phyloP scores from a whole-genome alignment of 2,329 filamentous ascomycete genomes.

The Dothideomycetes sp. region DNA sequence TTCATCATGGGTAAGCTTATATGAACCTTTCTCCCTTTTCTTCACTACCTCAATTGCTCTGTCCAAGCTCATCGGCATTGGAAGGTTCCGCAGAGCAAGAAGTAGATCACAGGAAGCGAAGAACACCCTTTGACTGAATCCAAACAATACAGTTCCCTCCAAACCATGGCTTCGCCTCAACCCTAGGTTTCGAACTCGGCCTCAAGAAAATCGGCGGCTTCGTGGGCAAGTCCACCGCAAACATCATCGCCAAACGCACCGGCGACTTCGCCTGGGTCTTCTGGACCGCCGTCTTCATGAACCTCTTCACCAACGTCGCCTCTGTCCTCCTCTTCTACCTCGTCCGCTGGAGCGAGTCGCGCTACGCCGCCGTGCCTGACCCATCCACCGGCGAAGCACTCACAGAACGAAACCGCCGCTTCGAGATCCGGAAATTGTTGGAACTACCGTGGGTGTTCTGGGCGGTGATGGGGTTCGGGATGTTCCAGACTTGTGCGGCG shows the following conservation, averaged over 20 bases:
- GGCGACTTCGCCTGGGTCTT: conserved; percentile 53
- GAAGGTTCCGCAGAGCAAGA: no score
- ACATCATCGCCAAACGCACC: conserved; percentile 46
- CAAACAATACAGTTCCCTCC: no score
- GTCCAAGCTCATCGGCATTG: no score
- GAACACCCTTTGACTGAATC: no score
- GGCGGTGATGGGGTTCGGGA: conserved; percentile 42
- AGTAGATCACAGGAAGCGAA: no score
- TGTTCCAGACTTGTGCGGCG: conserved; percentile 49
- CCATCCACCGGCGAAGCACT: conserved; percentile 48
- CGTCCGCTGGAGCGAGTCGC: conserved; percentile 38
- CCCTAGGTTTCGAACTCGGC: conserved; percentile 48
- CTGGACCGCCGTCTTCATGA: conserved; percentile 53
- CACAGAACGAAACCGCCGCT: conserved; percentile 49
- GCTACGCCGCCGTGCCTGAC: conserved; percentile 38
- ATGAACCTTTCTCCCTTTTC: no score
- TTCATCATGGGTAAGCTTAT: conserved; percentile 53
- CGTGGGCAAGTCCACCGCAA: conserved; percentile 49
- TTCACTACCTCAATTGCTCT: no score
- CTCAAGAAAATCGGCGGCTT: conserved; percentile 52
- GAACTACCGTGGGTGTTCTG: conserved; percentile 51
- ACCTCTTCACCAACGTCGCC: conserved; percentile 48
- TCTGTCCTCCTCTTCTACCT: conserved; percentile 47
- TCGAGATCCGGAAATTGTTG: conserved; percentile 45
- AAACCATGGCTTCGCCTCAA: conserved; percentile 50